These are phyloP conservation scores for Leccinum colubrinum DNA, from an alignment of 1,284 basidiomycete species.

Conservation along the genomic window DNA sequence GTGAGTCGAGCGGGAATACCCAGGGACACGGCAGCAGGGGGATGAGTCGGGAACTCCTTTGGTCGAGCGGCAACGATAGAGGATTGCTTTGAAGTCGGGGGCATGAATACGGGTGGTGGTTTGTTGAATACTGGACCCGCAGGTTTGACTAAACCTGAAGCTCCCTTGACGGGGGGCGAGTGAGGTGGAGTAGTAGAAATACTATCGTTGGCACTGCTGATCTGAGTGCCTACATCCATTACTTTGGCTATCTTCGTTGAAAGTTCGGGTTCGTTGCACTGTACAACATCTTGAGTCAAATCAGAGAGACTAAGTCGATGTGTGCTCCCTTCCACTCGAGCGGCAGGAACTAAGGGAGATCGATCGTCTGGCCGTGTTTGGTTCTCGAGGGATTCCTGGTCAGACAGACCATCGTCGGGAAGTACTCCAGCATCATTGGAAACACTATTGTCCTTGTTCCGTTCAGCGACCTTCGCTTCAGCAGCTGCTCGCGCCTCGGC, in stretches of 20 bases:
- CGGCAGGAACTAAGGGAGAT: background rate
- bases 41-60: conserved; percentile 30
- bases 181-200: conserved; percentile 58
- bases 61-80: conserved; percentile 19
- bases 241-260: background rate
- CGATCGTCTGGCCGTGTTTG: conserved; percentile 10
- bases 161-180: conserved; percentile 45
- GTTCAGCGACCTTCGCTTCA: conserved; percentile 65
- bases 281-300: conserved; percentile 11
- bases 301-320: conserved; percentile 29
- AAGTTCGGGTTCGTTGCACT: background rate
- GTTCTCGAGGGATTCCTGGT: conserved; percentile 13
- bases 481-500: conserved; percentile 71
- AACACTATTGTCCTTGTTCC: conserved; percentile 48
- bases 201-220: conserved; percentile 26
- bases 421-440: conserved; percentile 27
- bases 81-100: conserved; percentile 31
- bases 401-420: conserved; percentile 6
- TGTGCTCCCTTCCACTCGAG: conserved; percentile 1
- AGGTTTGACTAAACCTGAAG: conserved; percentile 35
- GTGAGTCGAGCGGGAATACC: conserved; percentile 40
- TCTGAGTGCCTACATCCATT: background rate
- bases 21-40: conserved; percentile 41
- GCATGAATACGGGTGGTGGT: conserved; percentile 51
- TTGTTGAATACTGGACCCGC: conserved; percentile 56